Evolutionary conservation across 495 filamentous ascomycete genomes (phyloP).

Genomic region (Bombardia bombarda): DNA sequence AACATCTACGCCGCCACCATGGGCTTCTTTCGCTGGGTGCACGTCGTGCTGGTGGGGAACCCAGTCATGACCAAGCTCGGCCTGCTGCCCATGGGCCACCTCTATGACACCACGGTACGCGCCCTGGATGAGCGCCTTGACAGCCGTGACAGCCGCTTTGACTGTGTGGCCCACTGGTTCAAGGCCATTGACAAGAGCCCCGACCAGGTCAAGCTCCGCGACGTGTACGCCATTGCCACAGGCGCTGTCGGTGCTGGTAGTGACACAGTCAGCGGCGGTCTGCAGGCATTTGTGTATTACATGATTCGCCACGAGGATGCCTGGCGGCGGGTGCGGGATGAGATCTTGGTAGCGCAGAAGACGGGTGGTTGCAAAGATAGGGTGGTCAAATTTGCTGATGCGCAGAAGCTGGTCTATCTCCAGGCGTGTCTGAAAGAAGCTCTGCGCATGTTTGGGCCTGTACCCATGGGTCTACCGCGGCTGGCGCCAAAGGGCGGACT

Average conservation of each 20-base stretch:
- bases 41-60: no score
- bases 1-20: not conserved
- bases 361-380: no score
- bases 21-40: no score
- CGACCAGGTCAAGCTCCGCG: not conserved
- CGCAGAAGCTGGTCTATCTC: slow-evolving; percentile 34
- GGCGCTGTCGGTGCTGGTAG: slow-evolving; percentile 50
- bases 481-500: slow-evolving; percentile 39
- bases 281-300: slow-evolving; percentile 48
- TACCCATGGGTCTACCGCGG: slow-evolving; percentile 22
- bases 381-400: slow-evolving; percentile 15
- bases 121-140: not conserved
- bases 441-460: slow-evolving; percentile 34
- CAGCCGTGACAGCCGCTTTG: not conserved
- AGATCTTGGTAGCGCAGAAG: no score
- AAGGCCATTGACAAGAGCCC: slow-evolving; percentile 1
- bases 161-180: no score
- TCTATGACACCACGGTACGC: no score
- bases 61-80: not conserved
- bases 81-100: no score
- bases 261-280: slow-evolving; percentile 54
- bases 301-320: slow-evolving; percentile 29
- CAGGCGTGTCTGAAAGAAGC: slow-evolving; percentile 47
- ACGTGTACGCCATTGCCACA: slow-evolving; percentile 27
- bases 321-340: slow-evolving; percentile 24